These are phyloP conservation scores for Ogataea trehalophila DNA, from an alignment of 805 yeast genomes.

Conservation along the genomic window DNA sequence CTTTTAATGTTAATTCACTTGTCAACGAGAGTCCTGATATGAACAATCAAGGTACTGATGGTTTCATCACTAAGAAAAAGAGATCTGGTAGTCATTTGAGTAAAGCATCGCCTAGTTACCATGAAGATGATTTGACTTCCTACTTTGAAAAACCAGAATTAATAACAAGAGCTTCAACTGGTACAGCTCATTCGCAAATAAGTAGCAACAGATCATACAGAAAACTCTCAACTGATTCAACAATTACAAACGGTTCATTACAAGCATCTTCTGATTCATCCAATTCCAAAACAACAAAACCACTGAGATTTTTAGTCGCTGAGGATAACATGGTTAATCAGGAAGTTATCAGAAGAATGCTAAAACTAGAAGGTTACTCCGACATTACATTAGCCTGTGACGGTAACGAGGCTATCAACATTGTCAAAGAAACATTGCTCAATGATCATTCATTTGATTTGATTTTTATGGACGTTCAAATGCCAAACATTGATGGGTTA, in stretches of 20 bases:
- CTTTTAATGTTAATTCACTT: conserved; percentile 27
- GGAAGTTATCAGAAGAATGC: conserved; percentile 87
- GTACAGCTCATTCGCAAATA: conserved; percentile 40
- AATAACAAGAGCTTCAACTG: conserved; percentile 44
- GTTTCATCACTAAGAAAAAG: neutral
- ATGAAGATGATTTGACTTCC: conserved; percentile 12
- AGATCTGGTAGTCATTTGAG: neutral
- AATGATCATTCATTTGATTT: conserved; percentile 51
- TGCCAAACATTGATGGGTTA: conserved; percentile 92
- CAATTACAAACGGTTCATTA: neutral
- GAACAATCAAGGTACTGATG: neutral
- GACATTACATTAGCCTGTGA: conserved; percentile 78
- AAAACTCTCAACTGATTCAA: conserved; percentile 20
- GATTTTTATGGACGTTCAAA: conserved; percentile 95
- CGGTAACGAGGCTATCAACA: conserved; percentile 82
- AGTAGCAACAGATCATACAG: conserved; percentile 7
- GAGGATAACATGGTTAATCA: conserved; percentile 94
- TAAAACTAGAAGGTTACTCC: conserved; percentile 72
- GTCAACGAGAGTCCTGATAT: conserved; percentile 2
- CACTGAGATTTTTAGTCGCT: conserved; percentile 63
- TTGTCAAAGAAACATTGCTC: conserved; percentile 46
- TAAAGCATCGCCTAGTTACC: neutral
- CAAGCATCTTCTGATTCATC: neutral
- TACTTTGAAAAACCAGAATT: conserved; percentile 40
- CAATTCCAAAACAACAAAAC: neutral